Conservation (phyloP, 2,329 filamentous ascomycete genomes). For the Cytospora paraplurivora region DNA sequence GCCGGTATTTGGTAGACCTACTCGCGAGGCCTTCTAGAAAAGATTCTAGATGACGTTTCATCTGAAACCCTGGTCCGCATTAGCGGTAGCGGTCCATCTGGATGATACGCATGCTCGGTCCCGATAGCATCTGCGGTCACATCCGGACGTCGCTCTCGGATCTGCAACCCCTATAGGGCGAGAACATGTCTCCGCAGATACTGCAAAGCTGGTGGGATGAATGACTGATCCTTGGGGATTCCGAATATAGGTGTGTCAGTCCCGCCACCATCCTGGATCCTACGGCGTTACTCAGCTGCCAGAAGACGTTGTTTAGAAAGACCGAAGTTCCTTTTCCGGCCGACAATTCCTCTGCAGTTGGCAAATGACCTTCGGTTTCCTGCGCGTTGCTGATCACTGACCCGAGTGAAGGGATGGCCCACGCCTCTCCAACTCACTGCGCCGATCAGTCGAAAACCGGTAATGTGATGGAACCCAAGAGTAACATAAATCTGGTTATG, state of each 20-base stretch:
- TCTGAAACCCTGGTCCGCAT: background rate
- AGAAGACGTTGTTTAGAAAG: background rate
- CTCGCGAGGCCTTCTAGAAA: conserved; percentile 2
- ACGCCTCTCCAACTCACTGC: conserved; percentile 7
- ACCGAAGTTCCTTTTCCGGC: conserved; percentile 1
- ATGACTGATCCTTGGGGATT: no score
- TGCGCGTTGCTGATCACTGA: conserved; percentile 14
- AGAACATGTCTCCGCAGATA: background rate
- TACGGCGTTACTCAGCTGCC: background rate
- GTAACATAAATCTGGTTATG: conserved; percentile 15
- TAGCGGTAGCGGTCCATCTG: conserved; percentile 8
- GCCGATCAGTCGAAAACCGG: conserved; percentile 7
- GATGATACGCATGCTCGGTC: background rate
- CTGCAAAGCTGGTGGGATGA: no score
- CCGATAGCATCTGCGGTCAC: background rate
- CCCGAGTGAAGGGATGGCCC: conserved; percentile 14
- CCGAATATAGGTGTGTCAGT: no score
- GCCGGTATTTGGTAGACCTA: conserved; percentile 12
- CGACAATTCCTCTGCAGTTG: background rate
- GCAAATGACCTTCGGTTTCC: background rate
- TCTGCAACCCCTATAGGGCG: background rate
- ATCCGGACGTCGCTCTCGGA: background rate
- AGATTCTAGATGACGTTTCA: background rate
- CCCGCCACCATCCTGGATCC: no score
- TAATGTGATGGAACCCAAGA: conserved; percentile 6